Base-by-base conservation (phyloP, 2,329 filamentous ascomycete species). In the Fusarium duplospermum region DNA sequence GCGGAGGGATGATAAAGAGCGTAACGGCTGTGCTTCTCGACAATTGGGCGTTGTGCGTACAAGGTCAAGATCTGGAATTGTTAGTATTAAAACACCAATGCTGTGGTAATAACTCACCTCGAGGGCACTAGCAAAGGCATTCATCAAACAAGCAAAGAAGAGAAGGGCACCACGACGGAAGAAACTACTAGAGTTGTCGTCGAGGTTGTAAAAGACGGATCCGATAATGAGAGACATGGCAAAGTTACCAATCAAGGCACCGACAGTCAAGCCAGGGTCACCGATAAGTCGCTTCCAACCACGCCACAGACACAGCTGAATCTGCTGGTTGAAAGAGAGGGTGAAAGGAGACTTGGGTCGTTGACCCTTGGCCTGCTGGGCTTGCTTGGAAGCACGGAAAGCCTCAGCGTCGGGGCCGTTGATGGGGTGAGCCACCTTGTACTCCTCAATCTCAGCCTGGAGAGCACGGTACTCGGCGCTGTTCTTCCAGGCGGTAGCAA, bases 1-100 rank as follows among this genome's bases (percentile, higher is more conserved):
- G 94, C 93, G 11, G 93, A 95, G 0, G 95, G 94, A 78, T 97
- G 95, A 78, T 98, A 97, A 20, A 98, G 87, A 20, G 95, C 94
- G 80, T 97, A 98, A 67, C 93, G 91, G 65, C 88, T 85, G 77
- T 98, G 95, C 81, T 98, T 98, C 80, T 98, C 94, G 69, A 98
- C 94, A 77, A 98, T 97, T 2, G 93, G 93, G 40, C 95, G 92
- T 88, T 98, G 95, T 3, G 93, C 90, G 80, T 96, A 98, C 6
- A 98, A 88, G 0, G 93, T 95, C 36, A 96, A 83, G 80, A 98
- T 96, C 87, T 92, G 69, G 0, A 4, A 0, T 2, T n/a, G 65
- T 71, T 13, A 69, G 67, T 52, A 2, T 50, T 40, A 14, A 10
- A 2, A 42, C 4, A 4, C 6, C 5, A 14, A 22, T 2, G 16